phyloP scores from a whole-genome alignment of 73 alveolate genomes.

The Tetrahymena malaccensis region DNA sequence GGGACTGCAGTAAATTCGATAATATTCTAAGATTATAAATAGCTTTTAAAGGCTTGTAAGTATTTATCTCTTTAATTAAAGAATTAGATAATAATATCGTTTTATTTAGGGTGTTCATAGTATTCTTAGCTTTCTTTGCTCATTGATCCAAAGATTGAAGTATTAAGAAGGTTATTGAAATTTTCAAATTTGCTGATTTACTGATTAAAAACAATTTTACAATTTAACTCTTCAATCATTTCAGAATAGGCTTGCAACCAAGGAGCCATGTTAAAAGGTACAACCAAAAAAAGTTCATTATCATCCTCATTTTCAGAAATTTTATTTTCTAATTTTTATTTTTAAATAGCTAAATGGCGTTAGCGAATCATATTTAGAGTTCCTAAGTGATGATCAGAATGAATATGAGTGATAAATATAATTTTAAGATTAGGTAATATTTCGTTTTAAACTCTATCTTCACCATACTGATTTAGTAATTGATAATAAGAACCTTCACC shows the following conservation, averaged over 20 bases:
- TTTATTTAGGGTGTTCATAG: not conserved
- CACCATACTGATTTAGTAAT: slow-evolving; percentile 3
- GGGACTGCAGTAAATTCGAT: slow-evolving; percentile 56
- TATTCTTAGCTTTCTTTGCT: not conserved
- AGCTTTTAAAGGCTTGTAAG: not conserved
- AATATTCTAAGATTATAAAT: not conserved
- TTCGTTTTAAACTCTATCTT: slow-evolving; percentile 24
- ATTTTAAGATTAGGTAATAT: slow-evolving; percentile 56
- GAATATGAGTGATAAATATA: slow-evolving; percentile 83
- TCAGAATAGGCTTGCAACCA: slow-evolving; percentile 51
- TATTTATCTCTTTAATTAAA: slow-evolving; percentile 17
- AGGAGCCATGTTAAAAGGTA: slow-evolving; percentile 65
- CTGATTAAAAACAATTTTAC: not conserved
- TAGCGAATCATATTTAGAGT: slow-evolving; percentile 55
- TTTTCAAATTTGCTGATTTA: not conserved
- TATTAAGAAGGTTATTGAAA: not conserved
- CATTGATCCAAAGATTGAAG: not conserved
- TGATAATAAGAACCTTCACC: slow-evolving; percentile 39
- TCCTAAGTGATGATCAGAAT: slow-evolving; percentile 96
- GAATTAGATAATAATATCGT: slow-evolving; percentile 2
- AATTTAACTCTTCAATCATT: not conserved
- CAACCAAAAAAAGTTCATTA: slow-evolving; percentile 57
- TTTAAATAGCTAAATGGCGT: not conserved
- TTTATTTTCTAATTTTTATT: not conserved
- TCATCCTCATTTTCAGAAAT: slow-evolving; percentile 58